phyloP scores from a whole-genome alignment of 225 moss, liverwort and hornwort genomes.

The Lunularia cruciata region DNA sequence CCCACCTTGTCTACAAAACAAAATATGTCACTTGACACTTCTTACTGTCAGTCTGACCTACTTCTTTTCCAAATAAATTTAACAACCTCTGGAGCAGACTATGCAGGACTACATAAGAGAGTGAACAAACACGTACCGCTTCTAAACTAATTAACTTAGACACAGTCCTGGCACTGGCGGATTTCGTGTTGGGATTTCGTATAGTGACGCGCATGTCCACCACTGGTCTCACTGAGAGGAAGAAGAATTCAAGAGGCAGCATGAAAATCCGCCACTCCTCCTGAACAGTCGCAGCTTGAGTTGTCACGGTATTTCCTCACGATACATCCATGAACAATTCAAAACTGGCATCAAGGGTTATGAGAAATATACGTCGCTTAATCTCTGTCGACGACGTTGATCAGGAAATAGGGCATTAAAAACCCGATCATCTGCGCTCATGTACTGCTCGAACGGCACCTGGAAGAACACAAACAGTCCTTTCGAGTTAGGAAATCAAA shows the following conservation, averaged over 20 bases:
- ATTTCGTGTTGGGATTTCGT: constrained; percentile 17
- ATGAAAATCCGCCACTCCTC: constrained; percentile 54
- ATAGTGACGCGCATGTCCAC: constrained; percentile 46
- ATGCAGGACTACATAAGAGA: neutral
- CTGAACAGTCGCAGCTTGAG: constrained; percentile 11
- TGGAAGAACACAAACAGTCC: constrained; percentile 8
- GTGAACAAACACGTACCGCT: constrained; percentile 28
- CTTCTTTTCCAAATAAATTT: too few relatives aligned
- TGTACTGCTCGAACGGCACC: constrained; percentile 49
- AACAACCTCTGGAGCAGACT: neutral
- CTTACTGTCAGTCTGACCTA: too few relatives aligned
- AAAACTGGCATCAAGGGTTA: neutral
- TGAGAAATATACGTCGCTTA: constrained; percentile 37
- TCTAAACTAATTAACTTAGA: constrained; percentile 38
- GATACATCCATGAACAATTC: neutral
- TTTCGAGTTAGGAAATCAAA: neutral
- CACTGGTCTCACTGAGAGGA: constrained; percentile 40
- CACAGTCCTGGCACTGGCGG: constrained; percentile 23
- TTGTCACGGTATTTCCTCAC: neutral
- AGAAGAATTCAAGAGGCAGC: constrained; percentile 44
- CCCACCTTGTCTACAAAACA: constrained; percentile 37
- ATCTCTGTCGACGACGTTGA: constrained; percentile 39
- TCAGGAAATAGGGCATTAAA: constrained; percentile 47
- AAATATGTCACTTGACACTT: too few relatives aligned
- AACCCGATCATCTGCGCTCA: constrained; percentile 43